Conservation (phyloP, 371 early-diverging fungal genomes). For the Lichtheimia ornata region DNA sequence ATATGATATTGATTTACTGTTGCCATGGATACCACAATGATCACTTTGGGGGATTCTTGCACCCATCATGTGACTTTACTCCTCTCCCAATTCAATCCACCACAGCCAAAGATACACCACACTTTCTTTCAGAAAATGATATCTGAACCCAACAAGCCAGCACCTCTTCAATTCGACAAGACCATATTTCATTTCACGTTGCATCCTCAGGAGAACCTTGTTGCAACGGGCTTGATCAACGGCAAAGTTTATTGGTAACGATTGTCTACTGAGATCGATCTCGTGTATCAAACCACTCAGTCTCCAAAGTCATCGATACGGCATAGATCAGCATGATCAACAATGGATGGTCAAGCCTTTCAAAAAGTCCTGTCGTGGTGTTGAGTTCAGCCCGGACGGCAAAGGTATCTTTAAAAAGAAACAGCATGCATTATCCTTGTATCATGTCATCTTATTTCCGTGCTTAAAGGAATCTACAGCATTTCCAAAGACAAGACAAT, state of each 20-base stretch:
- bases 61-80: background rate
- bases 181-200: constrained; percentile 73
- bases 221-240: constrained; percentile 77
- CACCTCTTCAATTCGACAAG: constrained; percentile 10
- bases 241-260: constrained; percentile 76
- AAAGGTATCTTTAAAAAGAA: constrained; percentile 36
- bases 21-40: no score
- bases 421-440: constrained; percentile 20
- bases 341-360: constrained; percentile 65
- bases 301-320: constrained; percentile 52
- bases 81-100: background rate
- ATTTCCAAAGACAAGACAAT: constrained; percentile 84
- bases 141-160: background rate
- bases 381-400: constrained; percentile 78
- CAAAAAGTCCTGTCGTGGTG: constrained; percentile 82
- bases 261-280: constrained; percentile 13
- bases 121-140: no score
- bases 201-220: constrained; percentile 69
- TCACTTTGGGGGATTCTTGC: background rate
- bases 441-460: constrained; percentile 39
- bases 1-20: no score
- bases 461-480: constrained; percentile 63
- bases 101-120: background rate
- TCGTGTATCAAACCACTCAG: constrained; percentile 7
- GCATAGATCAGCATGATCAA: constrained; percentile 52